Conservation (phyloP, 208 protist genomes). For the Trypanosoma conorhini region DNA sequence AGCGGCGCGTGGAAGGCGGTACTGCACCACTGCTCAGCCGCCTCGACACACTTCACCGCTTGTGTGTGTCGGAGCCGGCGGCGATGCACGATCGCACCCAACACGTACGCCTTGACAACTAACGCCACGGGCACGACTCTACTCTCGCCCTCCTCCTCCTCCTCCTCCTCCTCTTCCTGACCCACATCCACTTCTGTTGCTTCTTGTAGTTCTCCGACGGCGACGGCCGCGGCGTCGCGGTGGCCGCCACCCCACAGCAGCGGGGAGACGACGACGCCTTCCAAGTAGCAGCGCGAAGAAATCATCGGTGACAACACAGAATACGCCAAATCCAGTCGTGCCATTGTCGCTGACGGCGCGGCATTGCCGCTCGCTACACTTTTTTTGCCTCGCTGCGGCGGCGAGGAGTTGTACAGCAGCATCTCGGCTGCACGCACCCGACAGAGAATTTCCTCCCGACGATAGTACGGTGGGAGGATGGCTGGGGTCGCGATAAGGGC, state of each 20-base stretch:
- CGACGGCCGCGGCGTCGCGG: not conserved
- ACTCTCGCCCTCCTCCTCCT: conserved; percentile 22
- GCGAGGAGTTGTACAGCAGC: conserved; percentile 26
- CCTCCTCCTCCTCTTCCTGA: conserved; percentile 3
- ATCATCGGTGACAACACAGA: conserved; percentile 53
- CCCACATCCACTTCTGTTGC: not conserved
- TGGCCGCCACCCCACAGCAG: conserved; percentile 3
- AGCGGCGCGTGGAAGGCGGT: not conserved
- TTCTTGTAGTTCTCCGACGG: not conserved
- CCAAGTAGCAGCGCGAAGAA: conserved; percentile 23
- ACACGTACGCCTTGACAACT: conserved; percentile 42
- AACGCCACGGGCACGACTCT: conserved; percentile 43
- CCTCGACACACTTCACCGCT: conserved; percentile 35
- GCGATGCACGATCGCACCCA: conserved; percentile 34
- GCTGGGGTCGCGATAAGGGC: conserved; percentile 6
- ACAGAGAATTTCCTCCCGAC: conserved; percentile 45
- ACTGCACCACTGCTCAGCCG: conserved; percentile 23
- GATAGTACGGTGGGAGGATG: conserved; percentile 37
- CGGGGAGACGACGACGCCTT: conserved; percentile 15
- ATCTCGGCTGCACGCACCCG: conserved; percentile 56
- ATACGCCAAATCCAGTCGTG: conserved; percentile 49
- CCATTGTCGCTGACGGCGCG: conserved; percentile 23
- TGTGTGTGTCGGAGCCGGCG: conserved; percentile 22
- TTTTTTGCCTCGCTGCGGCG: not conserved
- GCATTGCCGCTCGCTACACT: conserved; percentile 12